A percentile compares a stretch with the other conserved stretches of the same genome.
Evolutionary conservation across 2,329 filamentous ascomycete genomes (phyloP).

Genomic region (Gremmenia infestans): DNA sequence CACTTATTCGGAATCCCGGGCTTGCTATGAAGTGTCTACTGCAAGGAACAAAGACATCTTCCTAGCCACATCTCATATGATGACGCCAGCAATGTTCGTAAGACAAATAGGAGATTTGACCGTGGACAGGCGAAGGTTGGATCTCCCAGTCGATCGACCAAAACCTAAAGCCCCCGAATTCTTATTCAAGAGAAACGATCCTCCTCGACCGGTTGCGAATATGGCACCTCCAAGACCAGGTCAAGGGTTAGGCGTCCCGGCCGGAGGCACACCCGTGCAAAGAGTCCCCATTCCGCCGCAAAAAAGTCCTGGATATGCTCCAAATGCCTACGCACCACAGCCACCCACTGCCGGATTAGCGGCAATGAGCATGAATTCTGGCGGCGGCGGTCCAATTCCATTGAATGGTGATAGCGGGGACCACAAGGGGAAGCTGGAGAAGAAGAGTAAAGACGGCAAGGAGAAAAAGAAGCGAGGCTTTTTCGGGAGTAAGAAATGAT

Average conservation of each 20-base stretch:
- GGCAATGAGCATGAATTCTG: constrained; percentile 23
- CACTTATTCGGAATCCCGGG: constrained; percentile 83
- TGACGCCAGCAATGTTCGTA: constrained; percentile 77
- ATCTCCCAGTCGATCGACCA: constrained; percentile 76
- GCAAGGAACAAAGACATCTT: constrained; percentile 76
- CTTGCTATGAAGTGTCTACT: constrained; percentile 81
- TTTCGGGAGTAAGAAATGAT: constrained; percentile 52
- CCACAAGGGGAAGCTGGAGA: constrained; percentile 39
- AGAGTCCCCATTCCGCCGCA: constrained; percentile 19
- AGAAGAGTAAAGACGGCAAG: constrained; percentile 45
- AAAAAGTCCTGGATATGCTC: constrained; percentile 15
- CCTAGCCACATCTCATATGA: constrained; percentile 86
- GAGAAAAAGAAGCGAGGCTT: constrained; percentile 59
- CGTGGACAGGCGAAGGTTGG: constrained; percentile 67
- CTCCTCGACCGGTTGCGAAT: constrained; percentile 37
- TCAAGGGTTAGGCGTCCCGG: constrained; percentile 13
- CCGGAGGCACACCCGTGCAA: constrained; percentile 25
- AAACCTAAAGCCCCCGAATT: constrained; percentile 79
- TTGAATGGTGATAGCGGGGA: constrained; percentile 25
- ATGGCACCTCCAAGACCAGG: constrained; percentile 15
- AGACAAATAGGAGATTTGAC: constrained; percentile 78
- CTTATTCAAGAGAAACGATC: constrained; percentile 69
- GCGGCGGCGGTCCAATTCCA: constrained; percentile 22
- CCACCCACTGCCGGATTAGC: constrained; percentile 27
- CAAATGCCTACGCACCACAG: constrained; percentile 17